phyloP scores from a whole-genome alignment of 768 basidiomycete species.

The Candolleomyces aberdarensis region DNA sequence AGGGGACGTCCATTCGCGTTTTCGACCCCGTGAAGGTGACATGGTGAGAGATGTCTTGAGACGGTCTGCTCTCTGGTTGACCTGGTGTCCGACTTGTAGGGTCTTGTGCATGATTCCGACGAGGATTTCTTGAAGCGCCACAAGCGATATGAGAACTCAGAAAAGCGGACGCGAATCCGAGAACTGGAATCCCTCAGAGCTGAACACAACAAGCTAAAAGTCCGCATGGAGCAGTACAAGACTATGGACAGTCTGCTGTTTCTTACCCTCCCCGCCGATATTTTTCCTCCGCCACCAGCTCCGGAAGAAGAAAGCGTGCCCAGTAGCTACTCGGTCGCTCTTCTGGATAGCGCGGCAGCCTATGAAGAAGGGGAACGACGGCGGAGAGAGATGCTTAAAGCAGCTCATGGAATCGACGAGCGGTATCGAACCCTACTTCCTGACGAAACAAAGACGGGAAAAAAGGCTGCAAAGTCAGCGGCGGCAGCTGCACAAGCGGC shows the following conservation, averaged over 20 bases:
- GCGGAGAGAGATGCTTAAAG: constrained; percentile 68
- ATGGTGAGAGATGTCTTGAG: constrained; percentile 51
- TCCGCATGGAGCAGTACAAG: constrained; percentile 80
- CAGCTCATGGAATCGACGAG: constrained; percentile 62
- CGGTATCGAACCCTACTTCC: constrained; percentile 76
- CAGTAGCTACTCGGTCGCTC: constrained; percentile 25
- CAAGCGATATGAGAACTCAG: constrained; percentile 81
- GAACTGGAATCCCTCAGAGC: constrained; percentile 92
- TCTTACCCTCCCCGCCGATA: constrained; percentile 54
- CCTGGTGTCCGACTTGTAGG: constrained; percentile 8
- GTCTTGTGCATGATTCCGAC: constrained; percentile 45
- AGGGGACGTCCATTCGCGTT: constrained; percentile 50
- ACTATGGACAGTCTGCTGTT: constrained; percentile 73
- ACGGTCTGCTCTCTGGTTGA: constrained; percentile 8
- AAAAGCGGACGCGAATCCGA: constrained; percentile 79
- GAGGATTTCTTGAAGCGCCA: constrained; percentile 79
- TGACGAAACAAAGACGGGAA: constrained; percentile 42
- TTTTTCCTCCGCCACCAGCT: constrained; percentile 44
- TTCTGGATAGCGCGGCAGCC: constrained; percentile 34
- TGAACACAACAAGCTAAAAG: constrained; percentile 88
- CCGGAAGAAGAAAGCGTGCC: constrained; percentile 19
- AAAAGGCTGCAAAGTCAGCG: background rate
- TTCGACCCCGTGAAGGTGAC: constrained; percentile 65
- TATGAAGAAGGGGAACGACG: constrained; percentile 71
- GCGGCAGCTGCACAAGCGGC: background rate